Evolutionary conservation across 352 stramenopile genomes (phyloP).

Genomic region (Sclerospora graminicola): DNA sequence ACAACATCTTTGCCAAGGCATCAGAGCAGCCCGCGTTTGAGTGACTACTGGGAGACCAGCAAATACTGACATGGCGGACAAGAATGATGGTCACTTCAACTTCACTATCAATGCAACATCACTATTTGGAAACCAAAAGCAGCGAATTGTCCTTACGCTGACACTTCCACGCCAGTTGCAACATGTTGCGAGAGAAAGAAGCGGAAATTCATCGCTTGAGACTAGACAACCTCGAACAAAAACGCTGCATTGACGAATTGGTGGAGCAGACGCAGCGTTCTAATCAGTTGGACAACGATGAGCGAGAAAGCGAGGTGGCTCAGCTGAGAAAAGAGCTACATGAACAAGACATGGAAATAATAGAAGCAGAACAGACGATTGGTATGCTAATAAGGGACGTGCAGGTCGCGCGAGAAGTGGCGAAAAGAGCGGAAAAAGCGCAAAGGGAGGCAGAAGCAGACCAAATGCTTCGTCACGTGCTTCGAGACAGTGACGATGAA

Average conservation of each 20-base stretch:
- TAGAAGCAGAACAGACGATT: slow-evolving; percentile 2
- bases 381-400: slow-evolving; percentile 6
- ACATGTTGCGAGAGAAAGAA: not conserved
- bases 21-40: not conserved
- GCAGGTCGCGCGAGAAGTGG: not conserved
- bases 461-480: slow-evolving; percentile 9
- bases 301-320: not conserved
- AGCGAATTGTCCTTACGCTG: not conserved
- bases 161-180: not conserved
- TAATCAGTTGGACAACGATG: not conserved
- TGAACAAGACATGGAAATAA: not conserved
- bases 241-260: slow-evolving; percentile 1
- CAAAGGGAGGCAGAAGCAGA: slow-evolving; percentile 16
- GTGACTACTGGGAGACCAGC: not conserved
- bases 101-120: not conserved
- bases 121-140: not conserved
- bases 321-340: slow-evolving; percentile 2
- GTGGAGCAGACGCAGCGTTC: not conserved
- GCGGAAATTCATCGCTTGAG: slow-evolving; percentile 1
- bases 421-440: slow-evolving; percentile 8
- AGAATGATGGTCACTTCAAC: slow-evolving; percentile 13
- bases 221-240: not conserved
- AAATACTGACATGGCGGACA: slow-evolving; percentile 3
- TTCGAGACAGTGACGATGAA: slow-evolving; percentile 9
- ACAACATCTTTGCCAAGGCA: not conserved